phyloP scores from a whole-genome alignment of 169 alveolate genomes.

The Eimeria praecox region DNA sequence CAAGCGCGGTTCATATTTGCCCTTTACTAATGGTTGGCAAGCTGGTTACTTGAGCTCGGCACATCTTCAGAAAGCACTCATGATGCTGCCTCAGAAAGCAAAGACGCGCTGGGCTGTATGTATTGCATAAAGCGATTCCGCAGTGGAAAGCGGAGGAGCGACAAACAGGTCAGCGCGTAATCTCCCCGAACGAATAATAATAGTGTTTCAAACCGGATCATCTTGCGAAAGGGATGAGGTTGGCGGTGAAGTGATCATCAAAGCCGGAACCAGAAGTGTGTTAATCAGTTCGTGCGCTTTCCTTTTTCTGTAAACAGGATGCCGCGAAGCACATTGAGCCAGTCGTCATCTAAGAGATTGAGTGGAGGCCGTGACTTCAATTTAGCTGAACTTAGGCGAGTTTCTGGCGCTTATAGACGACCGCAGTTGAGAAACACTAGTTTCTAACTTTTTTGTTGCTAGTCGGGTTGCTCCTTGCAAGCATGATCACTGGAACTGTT shows the following conservation, averaged over 20 bases:
- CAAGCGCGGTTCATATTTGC: not conserved
- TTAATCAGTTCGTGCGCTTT: constrained; percentile 30
- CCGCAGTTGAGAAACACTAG: not conserved
- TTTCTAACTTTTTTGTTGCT: not conserved
- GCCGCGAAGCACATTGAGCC: not conserved
- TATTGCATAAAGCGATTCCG: not conserved
- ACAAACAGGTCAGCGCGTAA: not conserved
- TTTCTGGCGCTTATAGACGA: not conserved
- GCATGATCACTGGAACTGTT: not conserved
- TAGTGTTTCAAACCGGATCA: too few relatives aligned
- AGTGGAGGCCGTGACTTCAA: not conserved
- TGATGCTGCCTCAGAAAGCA: not conserved
- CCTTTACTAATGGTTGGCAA: not conserved
- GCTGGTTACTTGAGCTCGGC: not conserved
- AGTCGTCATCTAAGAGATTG: not conserved
- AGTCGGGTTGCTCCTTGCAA: not conserved
- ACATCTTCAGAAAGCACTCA: not conserved
- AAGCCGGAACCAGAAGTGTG: not conserved
- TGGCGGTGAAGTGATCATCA: not conserved
- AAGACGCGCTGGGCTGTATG: not conserved
- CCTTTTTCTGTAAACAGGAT: not conserved
- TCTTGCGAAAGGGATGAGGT: not conserved
- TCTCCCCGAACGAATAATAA: not conserved
- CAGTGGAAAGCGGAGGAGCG: not conserved
- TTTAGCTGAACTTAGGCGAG: not conserved